Percentiles rank a stretch among this genome's conserved stretches.
Conservation (phyloP, 176 grass and related monocot genomes). For the Ensete glaucum region DNA sequence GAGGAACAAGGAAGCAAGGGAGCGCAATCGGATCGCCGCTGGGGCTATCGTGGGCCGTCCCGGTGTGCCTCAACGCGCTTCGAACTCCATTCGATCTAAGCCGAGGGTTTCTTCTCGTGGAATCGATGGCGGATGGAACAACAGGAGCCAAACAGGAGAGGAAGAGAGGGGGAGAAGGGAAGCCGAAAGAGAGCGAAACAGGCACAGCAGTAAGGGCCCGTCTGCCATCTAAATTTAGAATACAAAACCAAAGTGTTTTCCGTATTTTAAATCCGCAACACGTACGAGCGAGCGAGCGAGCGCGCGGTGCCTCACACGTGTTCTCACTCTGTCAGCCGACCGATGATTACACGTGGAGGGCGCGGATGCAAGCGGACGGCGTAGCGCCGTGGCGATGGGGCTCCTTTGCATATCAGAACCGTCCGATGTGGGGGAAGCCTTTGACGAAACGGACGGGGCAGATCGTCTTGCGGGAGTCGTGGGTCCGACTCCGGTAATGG, state of each 20-base stretch:
- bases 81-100: too few relatives aligned
- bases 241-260: neutral
- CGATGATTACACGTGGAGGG: neutral
- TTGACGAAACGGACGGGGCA: too few relatives aligned
- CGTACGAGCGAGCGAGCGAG: neutral
- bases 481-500: too few relatives aligned
- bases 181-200: neutral
- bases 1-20: neutral
- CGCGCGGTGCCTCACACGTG: neutral
- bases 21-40: neutral
- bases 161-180: neutral
- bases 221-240: neutral
- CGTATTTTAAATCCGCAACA: too few relatives aligned
- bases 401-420: too few relatives aligned
- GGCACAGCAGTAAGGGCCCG: constrained; percentile 3
- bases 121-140: neutral
- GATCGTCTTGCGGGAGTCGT: too few relatives aligned
- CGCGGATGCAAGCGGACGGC: neutral
- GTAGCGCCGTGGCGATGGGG: neutral
- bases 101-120: neutral
- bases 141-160: neutral
- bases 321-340: too few relatives aligned
- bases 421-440: too few relatives aligned
- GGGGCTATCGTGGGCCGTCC: neutral
- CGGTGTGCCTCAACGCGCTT: neutral